A percentile compares a stretch with the other conserved stretches of the same genome.
phyloP scores from a whole-genome alignment of 2,329 filamentous ascomycete species.

The Dothistroma pini region DNA sequence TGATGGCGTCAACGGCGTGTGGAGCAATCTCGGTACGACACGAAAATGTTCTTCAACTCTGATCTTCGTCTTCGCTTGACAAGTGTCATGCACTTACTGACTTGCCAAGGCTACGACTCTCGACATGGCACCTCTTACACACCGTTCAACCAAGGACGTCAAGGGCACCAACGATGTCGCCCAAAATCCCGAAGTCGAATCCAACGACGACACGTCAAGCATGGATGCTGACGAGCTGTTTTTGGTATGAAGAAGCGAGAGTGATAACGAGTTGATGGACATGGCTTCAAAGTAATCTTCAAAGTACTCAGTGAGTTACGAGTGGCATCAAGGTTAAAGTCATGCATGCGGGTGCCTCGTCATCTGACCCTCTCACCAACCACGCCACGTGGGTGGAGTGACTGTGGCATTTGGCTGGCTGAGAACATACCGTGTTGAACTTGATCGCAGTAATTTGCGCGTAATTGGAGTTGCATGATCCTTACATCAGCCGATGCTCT shows the following conservation, averaged over 20 bases:
- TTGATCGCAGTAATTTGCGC: slow-evolving; percentile 40
- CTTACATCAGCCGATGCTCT: slow-evolving; percentile 30
- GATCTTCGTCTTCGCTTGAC: background rate
- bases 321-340: slow-evolving; percentile 31
- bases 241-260: slow-evolving; percentile 33
- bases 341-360: slow-evolving; percentile 38
- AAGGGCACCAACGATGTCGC: slow-evolving; percentile 18
- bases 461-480: slow-evolving; percentile 40
- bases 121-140: slow-evolving; percentile 12
- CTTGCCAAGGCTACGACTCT: background rate
- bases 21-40: background rate
- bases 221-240: slow-evolving; percentile 37
- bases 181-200: slow-evolving; percentile 35
- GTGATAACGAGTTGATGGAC: slow-evolving; percentile 14
- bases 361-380: slow-evolving; percentile 21
- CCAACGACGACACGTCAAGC: slow-evolving; percentile 29
- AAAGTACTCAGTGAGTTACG: slow-evolving; percentile 32
- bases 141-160: slow-evolving; percentile 11
- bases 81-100: background rate
- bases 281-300: slow-evolving; percentile 15
- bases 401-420: slow-evolving; percentile 27
- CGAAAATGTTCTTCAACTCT: background rate
- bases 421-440: slow-evolving; percentile 39
- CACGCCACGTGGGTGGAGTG: slow-evolving; percentile 16
- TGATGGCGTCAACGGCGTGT: background rate